Evolutionary conservation across 2,329 filamentous ascomycete genomes (phyloP), one percentile per base, ranked within the genome.

Genomic region (Colletotrichum tofieldiae): DNA sequence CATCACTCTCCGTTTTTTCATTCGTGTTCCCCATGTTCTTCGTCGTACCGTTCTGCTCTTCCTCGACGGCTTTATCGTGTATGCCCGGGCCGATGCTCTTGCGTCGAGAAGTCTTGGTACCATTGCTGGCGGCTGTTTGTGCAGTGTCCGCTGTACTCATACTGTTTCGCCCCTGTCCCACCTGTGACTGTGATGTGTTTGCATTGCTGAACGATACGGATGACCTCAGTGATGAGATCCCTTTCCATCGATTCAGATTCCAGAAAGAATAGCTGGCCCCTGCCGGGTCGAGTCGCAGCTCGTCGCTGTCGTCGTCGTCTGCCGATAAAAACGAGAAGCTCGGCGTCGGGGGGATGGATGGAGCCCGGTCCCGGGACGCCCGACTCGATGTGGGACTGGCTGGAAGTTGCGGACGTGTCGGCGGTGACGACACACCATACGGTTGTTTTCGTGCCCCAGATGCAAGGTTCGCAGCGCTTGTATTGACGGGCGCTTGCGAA

Each of bases 191-290:
- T 12, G 32, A 49, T 47, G 65, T 41, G 20, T 68, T 63, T 37
- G 55, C 54, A 49, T 62, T 67, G 72, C 52, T 66, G 60, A 51
- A 72, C 41, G 54, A 65, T 61, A 71, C 67, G 5, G 71, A 73
- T 3, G 67, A 66, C 20, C 67, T 68, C 47, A 73, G 43, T 1
- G 71, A 73, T 7, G 84, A 79, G 4, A 86, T 80, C 6, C 83
- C 82, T 62, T 83, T 85, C 89, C 88, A 91, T 29, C 86, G 83
- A 45, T 84, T 85, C 26, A 89, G 77, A 72, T 88, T 90, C 89
- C 89, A 91, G 77, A 91, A 91, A 12, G 84, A 84, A 59, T 84
- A 84, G 59, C 81, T 83, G 6, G 82, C 81, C 1, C 83, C 85
- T 32, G 75, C 81, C 1, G 81, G 67, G 60, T 87, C 85, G 0